Conservation (phyloP, 2,329 filamentous ascomycete genomes). For the Leptographium procerum region DNA sequence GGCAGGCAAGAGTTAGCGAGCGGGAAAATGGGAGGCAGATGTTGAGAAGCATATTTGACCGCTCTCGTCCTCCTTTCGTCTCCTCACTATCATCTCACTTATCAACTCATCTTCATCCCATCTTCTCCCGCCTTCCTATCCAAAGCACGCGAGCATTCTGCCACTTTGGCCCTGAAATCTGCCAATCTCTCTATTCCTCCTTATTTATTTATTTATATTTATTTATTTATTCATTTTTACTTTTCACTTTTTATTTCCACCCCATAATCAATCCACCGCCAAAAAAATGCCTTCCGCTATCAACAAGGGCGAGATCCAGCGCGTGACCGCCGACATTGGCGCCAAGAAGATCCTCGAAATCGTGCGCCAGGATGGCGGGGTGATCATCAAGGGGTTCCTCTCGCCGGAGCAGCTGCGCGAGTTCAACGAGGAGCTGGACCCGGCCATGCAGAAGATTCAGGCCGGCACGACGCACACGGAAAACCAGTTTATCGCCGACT, state of each 20-base stretch:
- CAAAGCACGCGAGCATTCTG: too few relatives aligned
- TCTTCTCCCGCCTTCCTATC: too few relatives aligned
- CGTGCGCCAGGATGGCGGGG: constrained; percentile 14
- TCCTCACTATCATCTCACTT: background rate
- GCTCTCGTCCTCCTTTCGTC: background rate
- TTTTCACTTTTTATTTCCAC: background rate
- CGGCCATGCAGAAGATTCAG: constrained; percentile 9
- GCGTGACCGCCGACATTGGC: background rate
- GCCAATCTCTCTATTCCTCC: too few relatives aligned
- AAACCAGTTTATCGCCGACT: constrained; percentile 8
- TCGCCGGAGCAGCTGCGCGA: constrained; percentile 12
- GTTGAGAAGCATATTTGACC: background rate
- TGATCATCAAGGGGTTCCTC: constrained; percentile 18
- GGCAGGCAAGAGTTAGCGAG: background rate
- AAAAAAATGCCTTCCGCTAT: constrained; percentile 1
- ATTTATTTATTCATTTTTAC: background rate
- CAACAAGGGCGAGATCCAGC: background rate
- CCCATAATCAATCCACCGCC: too few relatives aligned
- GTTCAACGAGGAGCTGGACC: constrained; percentile 16
- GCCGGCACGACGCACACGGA: background rate
- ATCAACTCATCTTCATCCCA: too few relatives aligned
- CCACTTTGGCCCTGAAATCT: too few relatives aligned
- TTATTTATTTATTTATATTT: background rate
- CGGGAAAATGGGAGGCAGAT: background rate
- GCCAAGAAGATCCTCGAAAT: constrained; percentile 5